These are phyloP conservation scores for Guyanaporus albipodus DNA, from an alignment of 768 basidiomycete species.

Conservation along the genomic window DNA sequence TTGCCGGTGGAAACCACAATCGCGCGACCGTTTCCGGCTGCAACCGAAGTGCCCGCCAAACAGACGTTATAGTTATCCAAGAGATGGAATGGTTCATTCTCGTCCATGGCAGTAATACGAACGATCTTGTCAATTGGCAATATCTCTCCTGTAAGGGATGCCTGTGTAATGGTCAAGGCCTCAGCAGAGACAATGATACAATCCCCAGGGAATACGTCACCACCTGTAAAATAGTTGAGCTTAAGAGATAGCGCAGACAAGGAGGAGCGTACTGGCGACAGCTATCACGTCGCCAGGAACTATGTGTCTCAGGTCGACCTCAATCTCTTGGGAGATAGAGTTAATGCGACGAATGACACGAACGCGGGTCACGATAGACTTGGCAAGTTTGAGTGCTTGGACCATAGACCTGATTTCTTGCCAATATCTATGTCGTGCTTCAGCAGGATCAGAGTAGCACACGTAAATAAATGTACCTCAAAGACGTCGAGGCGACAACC, in stretches of 20 bases:
- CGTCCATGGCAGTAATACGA: slow-evolving; percentile 13
- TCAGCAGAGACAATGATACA: slow-evolving; percentile 33
- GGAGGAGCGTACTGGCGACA: slow-evolving; percentile 25
- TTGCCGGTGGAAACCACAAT: slow-evolving; percentile 31
- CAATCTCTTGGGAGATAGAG: slow-evolving; percentile 23
- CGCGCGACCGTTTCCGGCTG: slow-evolving; percentile 31
- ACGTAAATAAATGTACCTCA: slow-evolving; percentile 23
- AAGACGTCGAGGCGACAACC: slow-evolving; percentile 33
- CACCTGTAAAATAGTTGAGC: slow-evolving; percentile 16
- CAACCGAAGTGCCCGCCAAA: slow-evolving; percentile 33
- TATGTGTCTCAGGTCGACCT: slow-evolving; percentile 29
- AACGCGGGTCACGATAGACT: slow-evolving; percentile 31
- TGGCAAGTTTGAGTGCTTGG: slow-evolving; percentile 33
- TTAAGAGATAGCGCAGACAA: background rate
- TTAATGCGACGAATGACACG: slow-evolving; percentile 28
- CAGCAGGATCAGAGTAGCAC: background rate
- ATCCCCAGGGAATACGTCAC: slow-evolving; percentile 36
- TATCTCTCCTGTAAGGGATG: slow-evolving; percentile 36
- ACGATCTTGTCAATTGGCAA: slow-evolving; percentile 32
- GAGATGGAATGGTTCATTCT: slow-evolving; percentile 24
- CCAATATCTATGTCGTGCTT: slow-evolving; percentile 22
- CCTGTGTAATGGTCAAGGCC: slow-evolving; percentile 33
- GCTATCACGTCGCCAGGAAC: slow-evolving; percentile 33
- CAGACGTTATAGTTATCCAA: slow-evolving; percentile 33
- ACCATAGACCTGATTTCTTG: slow-evolving; percentile 34